Percentiles rank a stretch among this genome's conserved stretches.
These are phyloP conservation scores for Ustilago bromivora DNA, from an alignment of 1,284 basidiomycete genomes.

Conservation along the genomic window DNA sequence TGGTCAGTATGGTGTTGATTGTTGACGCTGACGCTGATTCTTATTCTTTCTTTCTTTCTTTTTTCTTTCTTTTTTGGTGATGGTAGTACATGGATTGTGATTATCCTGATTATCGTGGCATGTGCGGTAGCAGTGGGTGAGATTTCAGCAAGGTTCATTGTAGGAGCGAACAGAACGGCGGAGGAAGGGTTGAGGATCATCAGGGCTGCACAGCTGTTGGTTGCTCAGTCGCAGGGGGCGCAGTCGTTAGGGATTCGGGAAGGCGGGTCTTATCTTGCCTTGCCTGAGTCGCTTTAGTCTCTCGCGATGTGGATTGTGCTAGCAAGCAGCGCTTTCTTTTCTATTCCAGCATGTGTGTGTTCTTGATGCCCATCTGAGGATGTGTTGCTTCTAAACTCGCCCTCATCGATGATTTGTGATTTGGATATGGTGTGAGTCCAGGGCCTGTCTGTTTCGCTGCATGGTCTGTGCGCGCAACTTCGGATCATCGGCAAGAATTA, in stretches of 20 bases:
- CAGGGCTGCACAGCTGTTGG: constrained; percentile 5
- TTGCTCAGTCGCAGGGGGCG: not conserved
- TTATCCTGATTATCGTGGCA: constrained; percentile 90
- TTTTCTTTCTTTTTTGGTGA: not conserved
- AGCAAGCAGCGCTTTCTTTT: too few species aligned
- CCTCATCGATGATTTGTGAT: too few species aligned
- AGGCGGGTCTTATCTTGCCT: not conserved
- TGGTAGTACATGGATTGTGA: constrained; percentile 84
- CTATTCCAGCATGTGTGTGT: too few species aligned
- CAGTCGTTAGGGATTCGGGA: not conserved
- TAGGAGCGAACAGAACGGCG: constrained; percentile 67
- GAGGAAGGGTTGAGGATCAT: constrained; percentile 28
- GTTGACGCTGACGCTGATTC: not conserved
- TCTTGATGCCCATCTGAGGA: too few species aligned
- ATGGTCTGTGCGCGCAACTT: too few species aligned
- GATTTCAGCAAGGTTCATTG: constrained; percentile 82
- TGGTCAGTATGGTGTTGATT: not conserved
- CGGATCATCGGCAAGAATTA: too few species aligned
- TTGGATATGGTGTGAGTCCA: too few species aligned
- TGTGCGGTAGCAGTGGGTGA: constrained; percentile 88
- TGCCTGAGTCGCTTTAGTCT: not conserved
- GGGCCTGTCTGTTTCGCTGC: too few species aligned
- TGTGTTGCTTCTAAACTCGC: too few species aligned
- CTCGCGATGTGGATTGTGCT: too few species aligned
- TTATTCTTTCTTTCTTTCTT: too few species aligned